Percentiles rank a stretch among this genome's conserved stretches.
phyloP scores from a whole-genome alignment of 2,329 filamentous ascomycete species.

The Aspergillus sergii region DNA sequence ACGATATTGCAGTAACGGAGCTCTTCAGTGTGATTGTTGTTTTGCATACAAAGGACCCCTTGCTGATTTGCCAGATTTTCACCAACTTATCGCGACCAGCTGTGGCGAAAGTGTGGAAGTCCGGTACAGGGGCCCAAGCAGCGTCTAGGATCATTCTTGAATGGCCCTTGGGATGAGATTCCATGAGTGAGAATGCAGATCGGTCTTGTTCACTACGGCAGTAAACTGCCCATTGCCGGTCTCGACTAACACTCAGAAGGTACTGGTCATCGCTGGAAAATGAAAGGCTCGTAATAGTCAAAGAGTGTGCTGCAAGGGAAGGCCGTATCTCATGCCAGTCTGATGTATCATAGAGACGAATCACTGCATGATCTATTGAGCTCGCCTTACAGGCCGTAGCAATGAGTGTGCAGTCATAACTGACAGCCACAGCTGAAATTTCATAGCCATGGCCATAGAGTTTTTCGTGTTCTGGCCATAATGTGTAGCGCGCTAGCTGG shows the following conservation, averaged over 20 bases:
- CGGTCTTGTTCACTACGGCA: conserved; percentile 48
- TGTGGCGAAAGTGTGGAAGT: conserved; percentile 69
- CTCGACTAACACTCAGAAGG: conserved; percentile 85
- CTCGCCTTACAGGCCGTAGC: conserved; percentile 93
- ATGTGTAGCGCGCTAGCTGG: conserved; percentile 81
- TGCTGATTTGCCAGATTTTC: conserved; percentile 64
- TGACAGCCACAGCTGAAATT: conserved; percentile 82
- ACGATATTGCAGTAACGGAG: conserved; percentile 73
- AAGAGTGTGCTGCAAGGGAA: conserved; percentile 77
- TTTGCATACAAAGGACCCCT: conserved; percentile 54
- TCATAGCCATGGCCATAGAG: conserved; percentile 98
- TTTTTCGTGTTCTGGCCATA: conserved; percentile 96
- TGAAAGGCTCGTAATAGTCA: conserved; percentile 80
- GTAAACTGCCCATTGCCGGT: conserved; percentile 90
- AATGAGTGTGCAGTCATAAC: conserved; percentile 72
- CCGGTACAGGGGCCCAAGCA: conserved; percentile 69
- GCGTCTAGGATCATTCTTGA: conserved; percentile 89
- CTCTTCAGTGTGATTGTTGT: conserved; percentile 57
- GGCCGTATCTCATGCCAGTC: conserved; percentile 87
- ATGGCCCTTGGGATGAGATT: conserved; percentile 81
- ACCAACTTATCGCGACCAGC: conserved; percentile 87
- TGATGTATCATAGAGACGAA: conserved; percentile 84
- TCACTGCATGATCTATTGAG: conserved; percentile 90
- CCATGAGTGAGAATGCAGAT: conserved; percentile 58
- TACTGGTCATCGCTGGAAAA: conserved; percentile 76